These are phyloP conservation scores for Escallonia herrerae DNA, from an alignment of 129 eudicot genomes.

Conservation along the genomic window DNA sequence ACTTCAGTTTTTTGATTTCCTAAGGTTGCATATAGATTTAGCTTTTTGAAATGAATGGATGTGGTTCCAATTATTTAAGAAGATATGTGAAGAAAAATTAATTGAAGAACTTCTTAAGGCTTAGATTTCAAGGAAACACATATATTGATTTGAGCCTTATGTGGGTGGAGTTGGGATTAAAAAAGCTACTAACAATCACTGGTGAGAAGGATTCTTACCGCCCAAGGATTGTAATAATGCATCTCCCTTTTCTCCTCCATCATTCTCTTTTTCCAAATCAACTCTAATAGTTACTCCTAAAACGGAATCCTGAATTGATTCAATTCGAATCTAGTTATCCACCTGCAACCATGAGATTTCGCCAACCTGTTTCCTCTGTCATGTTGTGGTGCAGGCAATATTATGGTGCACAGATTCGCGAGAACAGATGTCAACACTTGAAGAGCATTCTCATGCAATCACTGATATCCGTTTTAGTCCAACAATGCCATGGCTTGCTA, in stretches of 20 bases:
- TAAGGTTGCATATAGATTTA: background rate
- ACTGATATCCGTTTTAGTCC: constrained; percentile 64
- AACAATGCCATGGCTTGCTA: constrained; percentile 43
- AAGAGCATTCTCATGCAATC: constrained; percentile 45
- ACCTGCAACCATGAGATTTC: background rate
- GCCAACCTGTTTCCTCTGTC: constrained; percentile 1
- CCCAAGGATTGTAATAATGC: no score
- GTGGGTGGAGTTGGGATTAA: no score
- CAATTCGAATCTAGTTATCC: background rate
- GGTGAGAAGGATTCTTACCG: no score
- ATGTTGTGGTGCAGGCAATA: constrained; percentile 36
- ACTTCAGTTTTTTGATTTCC: no score
- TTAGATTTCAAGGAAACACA: background rate
- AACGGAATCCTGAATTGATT: no score
- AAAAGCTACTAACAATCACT: no score
- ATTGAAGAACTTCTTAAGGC: background rate
- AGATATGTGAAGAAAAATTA: background rate
- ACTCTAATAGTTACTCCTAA: no score
- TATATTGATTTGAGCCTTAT: background rate
- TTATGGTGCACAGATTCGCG: constrained; percentile 44
- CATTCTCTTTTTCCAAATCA: no score
- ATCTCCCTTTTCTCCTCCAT: no score
- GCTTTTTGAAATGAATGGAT: background rate
- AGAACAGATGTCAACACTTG: constrained; percentile 36
- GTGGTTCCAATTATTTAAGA: background rate